Evolutionary conservation across 352 stramenopile genomes (phyloP), one percentile per base, ranked within the genome.

Genomic region (Phytophthora agathidicida): DNA sequence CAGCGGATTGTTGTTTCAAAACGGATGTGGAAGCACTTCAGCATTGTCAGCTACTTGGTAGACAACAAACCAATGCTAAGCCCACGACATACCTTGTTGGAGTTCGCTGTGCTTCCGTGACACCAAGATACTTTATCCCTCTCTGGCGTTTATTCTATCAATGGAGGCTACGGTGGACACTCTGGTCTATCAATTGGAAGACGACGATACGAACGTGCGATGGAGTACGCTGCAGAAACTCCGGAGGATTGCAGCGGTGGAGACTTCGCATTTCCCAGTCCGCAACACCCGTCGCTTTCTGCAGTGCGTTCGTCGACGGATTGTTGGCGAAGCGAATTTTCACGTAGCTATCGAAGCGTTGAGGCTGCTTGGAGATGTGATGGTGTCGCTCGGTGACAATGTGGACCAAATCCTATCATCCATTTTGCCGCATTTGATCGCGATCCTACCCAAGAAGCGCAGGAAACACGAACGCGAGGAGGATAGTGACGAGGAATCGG

Each of bases 101-200:
- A 69, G 46, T 41, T 68, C 33, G 32, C 31, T 39, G 48, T 42
- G 35, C 16, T 44, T 48, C 44, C 49, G 36, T 62, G 49, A 66
- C 61, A 36, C 27, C 44, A 22, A 5, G 19, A 58, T 14, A 4
- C 28, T 23, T 23, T 24, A 65, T 32, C 28, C 26, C n/a, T 36
- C 41, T 30, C 23, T 49, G 38, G 39, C 50, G 32, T 35, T 51
- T 26, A 27, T 41, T 36, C 11, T 9, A 53, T 31, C 7, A 23
- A 88, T 84, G 71, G 75, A 83, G 38, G 63, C 52, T 17, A 86
- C 64, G 27, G 83, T 91, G 28, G 81, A 91, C 47, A 88, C 81
- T 23, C 67, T 93, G 13, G 81, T 91, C 39, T 88, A 88, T 54
- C 81, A 91, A 64, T 56, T 93, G n/a, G 83, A 91, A 65, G 81